Evolutionary conservation across 1,139 yeast genomes (phyloP).

Genomic region (Protomyces inundatus): DNA sequence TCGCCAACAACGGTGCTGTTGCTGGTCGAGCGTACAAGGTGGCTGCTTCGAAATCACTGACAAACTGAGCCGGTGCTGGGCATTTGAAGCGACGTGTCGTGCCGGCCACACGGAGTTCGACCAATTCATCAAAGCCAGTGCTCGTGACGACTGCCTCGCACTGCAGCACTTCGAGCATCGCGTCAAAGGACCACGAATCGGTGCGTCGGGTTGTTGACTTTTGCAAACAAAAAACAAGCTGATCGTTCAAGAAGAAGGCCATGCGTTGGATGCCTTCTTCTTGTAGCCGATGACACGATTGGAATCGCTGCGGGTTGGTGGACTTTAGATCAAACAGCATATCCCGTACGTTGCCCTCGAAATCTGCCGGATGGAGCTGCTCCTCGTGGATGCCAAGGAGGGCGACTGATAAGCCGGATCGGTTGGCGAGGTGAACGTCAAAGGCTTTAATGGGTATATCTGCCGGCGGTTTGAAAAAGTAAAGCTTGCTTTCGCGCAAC

Average conservation of each 20-base stretch:
- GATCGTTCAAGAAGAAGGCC: not conserved
- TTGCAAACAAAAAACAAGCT: not conserved
- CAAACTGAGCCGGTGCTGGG: not conserved
- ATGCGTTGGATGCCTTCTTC: not conserved
- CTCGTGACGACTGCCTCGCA: not conserved
- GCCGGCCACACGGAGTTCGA: not conserved
- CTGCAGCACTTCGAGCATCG: not conserved
- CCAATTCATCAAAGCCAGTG: not conserved
- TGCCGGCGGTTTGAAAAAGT: slow-evolving; percentile 18
- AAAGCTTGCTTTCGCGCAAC: slow-evolving; percentile 20
- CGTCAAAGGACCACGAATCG: not conserved
- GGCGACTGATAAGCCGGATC: not conserved
- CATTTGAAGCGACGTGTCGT: not conserved
- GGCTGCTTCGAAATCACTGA: not conserved
- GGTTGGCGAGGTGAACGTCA: not conserved
- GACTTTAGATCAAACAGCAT: slow-evolving; percentile 1
- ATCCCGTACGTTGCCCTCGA: not conserved
- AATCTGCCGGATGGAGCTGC: not conserved
- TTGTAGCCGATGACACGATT: not conserved
- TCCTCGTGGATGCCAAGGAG: not conserved
- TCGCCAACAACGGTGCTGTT: not conserved
- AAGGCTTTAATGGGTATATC: slow-evolving; percentile 4
- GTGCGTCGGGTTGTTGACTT: not conserved
- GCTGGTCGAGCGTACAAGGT: not conserved
- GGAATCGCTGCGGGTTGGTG: not conserved